Percentiles rank a stretch among this genome's conserved stretches.
phyloP scores from a whole-genome alignment of 2,329 filamentous ascomycete species.

The Colletotrichum spinosum region DNA sequence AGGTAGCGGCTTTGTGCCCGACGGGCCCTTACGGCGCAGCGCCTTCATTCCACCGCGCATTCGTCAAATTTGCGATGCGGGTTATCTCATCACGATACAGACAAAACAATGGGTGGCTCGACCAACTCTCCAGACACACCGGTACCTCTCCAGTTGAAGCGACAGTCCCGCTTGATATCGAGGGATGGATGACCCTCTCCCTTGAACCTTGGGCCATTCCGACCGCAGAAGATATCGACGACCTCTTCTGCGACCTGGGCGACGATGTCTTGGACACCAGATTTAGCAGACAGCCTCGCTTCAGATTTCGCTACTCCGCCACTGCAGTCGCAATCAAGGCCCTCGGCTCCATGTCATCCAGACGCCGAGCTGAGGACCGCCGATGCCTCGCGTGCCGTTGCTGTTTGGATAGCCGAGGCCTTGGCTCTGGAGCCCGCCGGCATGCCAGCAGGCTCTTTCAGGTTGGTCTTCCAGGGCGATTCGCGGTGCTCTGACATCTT shows the following conservation, averaged over 20 bases:
- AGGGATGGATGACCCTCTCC: too few species aligned
- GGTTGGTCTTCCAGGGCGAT: constrained; percentile 3
- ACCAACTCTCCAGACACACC: neutral
- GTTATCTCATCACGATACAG: neutral
- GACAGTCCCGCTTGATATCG: too few species aligned
- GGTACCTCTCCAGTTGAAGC: too few species aligned
- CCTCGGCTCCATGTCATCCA: neutral
- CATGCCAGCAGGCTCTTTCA: constrained; percentile 8
- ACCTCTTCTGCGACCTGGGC: neutral
- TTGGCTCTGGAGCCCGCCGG: constrained; percentile 12
- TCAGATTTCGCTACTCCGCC: neutral
- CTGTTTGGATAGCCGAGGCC: constrained; percentile 1
- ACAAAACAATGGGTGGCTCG: neutral
- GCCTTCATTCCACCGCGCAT: neutral
- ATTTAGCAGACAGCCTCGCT: neutral
- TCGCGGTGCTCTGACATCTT: constrained; percentile 1
- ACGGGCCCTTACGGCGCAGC: neutral
- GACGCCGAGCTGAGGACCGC: neutral
- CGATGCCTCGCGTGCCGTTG: neutral
- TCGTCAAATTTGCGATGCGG: neutral
- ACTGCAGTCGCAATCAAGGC: neutral
- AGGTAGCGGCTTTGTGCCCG: neutral
- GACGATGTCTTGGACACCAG: neutral
- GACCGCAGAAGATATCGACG: neutral
- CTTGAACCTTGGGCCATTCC: neutral